Evolutionary conservation across 768 basidiomycete genomes (phyloP), one percentile per base, ranked within the genome.

Genomic region (Tulasnella sp.): DNA sequence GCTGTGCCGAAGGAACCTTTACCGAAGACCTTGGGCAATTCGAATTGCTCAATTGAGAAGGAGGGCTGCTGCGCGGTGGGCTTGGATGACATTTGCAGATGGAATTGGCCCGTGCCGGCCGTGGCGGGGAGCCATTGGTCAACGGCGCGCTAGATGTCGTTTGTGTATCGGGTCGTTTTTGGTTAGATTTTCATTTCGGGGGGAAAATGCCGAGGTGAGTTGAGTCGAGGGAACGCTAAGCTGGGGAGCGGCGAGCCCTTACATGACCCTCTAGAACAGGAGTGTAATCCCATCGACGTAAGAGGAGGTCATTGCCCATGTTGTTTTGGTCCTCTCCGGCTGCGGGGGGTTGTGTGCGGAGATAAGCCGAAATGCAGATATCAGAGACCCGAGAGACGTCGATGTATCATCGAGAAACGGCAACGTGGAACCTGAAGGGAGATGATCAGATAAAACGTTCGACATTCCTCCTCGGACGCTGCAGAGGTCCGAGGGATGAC

Each of bases 1-100:
- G 88, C 88, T 87, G 99, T 99, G 22, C 98, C 97, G 84, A 99
- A 99, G 81, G 92, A 94, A 14, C 98, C 97, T 86, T 98, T 98
- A 31, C 97, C 97, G 81, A 99, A 97, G 72, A 99, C 97, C 85
- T 97, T 98, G 84, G 99, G 93, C 75, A 99, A 88, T 81, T 99
- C 97, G 84, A 99, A 99, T 4, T 93, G 93, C 83, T 99, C 97
- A 84, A 98, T 98, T n/a, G 96, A 95, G 73, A 98, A 89, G 4
- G 46, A 46, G 9, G 46, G 93, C 88, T 84, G 9, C 14, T 14
- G 14, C 14, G 46, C 46, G 46, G 94, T 92, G 0, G 97, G 96
- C 84, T 94, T 95, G 89, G 95, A 99, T 83, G 95, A 92, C 77
- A 99, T 93, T 86, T 97, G 96, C 84, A 99, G 92, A 86, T 98